These are phyloP conservation scores for Ligustrum vulgare DNA, from an alignment of 257 asterid genomes.

Conservation along the genomic window DNA sequence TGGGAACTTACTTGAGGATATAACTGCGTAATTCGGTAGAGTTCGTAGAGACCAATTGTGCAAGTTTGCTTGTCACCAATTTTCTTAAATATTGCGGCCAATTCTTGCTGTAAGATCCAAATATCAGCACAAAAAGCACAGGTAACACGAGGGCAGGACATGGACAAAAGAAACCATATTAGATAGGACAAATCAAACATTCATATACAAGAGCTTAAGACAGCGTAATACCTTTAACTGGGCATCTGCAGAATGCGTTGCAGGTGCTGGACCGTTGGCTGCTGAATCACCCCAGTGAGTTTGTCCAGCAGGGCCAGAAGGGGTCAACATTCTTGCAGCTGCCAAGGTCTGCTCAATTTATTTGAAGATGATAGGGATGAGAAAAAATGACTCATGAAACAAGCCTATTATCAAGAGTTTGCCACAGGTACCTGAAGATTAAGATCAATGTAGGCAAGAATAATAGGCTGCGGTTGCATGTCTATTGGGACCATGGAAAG, in stretches of 20 bases:
- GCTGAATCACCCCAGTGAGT: constrained; percentile 93
- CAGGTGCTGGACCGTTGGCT: constrained; percentile 75
- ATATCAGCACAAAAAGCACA: neutral
- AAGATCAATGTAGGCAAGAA: constrained; percentile 98
- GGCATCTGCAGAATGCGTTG: constrained; percentile 86
- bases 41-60: constrained; percentile 93
- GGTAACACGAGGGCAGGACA: constrained; percentile 1
- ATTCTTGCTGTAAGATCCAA: constrained; percentile 75
- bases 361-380: constrained; percentile 1
- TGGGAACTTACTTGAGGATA: constrained; percentile 71
- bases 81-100: constrained; percentile 97
- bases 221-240: constrained; percentile 73
- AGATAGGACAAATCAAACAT: neutral
- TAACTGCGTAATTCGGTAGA: constrained; percentile 90
- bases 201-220: neutral
- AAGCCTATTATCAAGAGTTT: constrained; percentile 9
- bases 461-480: constrained; percentile 94
- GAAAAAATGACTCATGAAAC: constrained; percentile 2
- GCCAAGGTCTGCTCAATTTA: constrained; percentile 80
- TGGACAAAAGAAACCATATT: neutral
- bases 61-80: constrained; percentile 99
- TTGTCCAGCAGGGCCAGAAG: constrained; percentile 90
- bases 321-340: constrained; percentile 99
- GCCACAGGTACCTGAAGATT: constrained; percentile 77
- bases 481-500: constrained; percentile 98